Conservation (phyloP, 108 stramenopile species). For the Stephanodiscus minutulus region DNA sequence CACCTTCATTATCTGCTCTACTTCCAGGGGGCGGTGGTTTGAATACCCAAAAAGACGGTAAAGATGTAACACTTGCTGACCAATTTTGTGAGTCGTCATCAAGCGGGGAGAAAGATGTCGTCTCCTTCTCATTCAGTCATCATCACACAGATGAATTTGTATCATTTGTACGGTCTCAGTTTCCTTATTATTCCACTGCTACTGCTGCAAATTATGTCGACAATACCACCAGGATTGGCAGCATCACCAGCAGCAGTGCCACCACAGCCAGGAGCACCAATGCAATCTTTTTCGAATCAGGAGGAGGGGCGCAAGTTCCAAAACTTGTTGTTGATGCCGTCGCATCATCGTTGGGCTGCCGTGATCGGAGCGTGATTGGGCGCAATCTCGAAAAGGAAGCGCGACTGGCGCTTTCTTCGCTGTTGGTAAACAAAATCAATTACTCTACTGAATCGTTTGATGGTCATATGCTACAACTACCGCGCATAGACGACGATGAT, state of each 20-base stretch:
- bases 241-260: not conserved
- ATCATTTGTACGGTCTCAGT: slow-evolving; percentile 59
- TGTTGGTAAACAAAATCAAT: slow-evolving; percentile 43
- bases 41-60: not conserved
- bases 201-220: slow-evolving; percentile 4
- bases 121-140: not conserved
- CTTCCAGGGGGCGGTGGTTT: not conserved
- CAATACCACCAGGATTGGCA: slow-evolving; percentile 8
- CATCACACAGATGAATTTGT: slow-evolving; percentile 39
- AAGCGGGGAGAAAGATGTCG: not conserved
- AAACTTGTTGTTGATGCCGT: slow-evolving; percentile 55
- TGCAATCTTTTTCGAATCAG: slow-evolving; percentile 81
- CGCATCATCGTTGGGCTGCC: slow-evolving; percentile 41
- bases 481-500: not conserved
- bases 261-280: not conserved
- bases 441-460: not conserved
- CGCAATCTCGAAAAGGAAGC: slow-evolving; percentile 50
- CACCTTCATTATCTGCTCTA: not conserved
- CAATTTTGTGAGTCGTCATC: slow-evolving; percentile 40
- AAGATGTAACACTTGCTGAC: not conserved
- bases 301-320: slow-evolving; percentile 86
- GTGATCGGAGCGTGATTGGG: slow-evolving; percentile 70
- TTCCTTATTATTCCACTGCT: slow-evolving; percentile 67
- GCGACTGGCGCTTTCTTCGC: slow-evolving; percentile 37
- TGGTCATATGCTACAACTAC: not conserved